phyloP scores from a whole-genome alignment of 2,329 filamentous ascomycete genomes.

The Elsinoe fawcettii region DNA sequence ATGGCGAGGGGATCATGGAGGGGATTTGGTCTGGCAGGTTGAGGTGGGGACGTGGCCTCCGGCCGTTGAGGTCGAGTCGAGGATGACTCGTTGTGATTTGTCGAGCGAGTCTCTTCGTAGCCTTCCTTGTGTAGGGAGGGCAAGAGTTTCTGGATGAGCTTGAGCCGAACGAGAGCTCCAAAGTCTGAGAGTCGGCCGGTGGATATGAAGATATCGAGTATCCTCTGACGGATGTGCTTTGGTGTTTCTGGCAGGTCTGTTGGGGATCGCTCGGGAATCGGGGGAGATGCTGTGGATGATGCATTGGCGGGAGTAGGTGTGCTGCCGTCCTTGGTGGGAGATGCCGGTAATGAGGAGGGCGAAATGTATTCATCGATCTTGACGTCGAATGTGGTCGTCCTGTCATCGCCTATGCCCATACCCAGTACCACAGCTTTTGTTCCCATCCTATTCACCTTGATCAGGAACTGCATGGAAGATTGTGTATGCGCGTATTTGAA shows the following conservation, averaged over 20 bases:
- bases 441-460: conserved; percentile 76
- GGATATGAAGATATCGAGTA: conserved; percentile 65
- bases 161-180: conserved; percentile 62
- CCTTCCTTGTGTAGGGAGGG: conserved; percentile 70
- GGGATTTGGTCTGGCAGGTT: conserved; percentile 61
- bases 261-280: conserved; percentile 18
- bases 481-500: conserved; percentile 85
- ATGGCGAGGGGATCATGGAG: conserved; percentile 52
- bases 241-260: background rate
- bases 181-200: conserved; percentile 59
- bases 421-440: conserved; percentile 77
- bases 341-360: conserved; percentile 47
- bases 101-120: conserved; percentile 53
- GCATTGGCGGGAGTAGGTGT: conserved; percentile 34
- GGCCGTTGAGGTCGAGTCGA: conserved; percentile 18
- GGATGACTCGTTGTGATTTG: conserved; percentile 18
- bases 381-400: conserved; percentile 70
- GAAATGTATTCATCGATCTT: conserved; percentile 67
- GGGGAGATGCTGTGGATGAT: conserved; percentile 32
- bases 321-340: conserved; percentile 33
- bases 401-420: conserved; percentile 70
- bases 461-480: conserved; percentile 73
- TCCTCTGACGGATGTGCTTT: conserved; percentile 17
- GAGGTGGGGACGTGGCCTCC: conserved; percentile 45
- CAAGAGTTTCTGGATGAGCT: conserved; percentile 73